These are phyloP conservation scores for Fusarium incarnatum DNA, from an alignment of 2,329 filamentous ascomycete genomes.

Conservation along the genomic window DNA sequence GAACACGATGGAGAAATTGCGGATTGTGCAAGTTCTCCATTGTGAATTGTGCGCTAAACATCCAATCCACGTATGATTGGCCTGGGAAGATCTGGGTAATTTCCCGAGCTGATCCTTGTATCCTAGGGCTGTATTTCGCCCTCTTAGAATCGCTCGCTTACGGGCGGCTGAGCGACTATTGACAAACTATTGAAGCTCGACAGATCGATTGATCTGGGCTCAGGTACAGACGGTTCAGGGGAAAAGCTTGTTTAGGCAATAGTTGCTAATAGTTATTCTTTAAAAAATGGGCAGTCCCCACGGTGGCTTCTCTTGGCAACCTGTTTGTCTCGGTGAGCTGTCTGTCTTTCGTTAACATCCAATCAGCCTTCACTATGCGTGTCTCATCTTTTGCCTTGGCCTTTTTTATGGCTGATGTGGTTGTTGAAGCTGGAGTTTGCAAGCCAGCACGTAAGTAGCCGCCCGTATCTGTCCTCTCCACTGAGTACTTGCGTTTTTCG, in stretches of 20 bases:
- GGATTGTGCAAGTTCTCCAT: not conserved
- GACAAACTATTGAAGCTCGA: not conserved
- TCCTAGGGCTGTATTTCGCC: not conserved
- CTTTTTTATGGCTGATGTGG: not conserved
- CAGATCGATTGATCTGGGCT: not conserved
- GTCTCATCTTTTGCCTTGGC: not conserved
- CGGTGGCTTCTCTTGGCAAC: not conserved
- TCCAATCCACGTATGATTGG: not conserved
- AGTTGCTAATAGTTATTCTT: not conserved
- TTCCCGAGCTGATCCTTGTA: not conserved
- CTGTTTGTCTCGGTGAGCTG: not conserved
- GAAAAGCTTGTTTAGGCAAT: not conserved
- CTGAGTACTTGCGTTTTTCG: not conserved
- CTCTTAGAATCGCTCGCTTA: not conserved
- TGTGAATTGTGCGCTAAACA: not conserved
- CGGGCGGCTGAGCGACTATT: not conserved
- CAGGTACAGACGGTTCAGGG: not conserved
- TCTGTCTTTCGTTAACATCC: constrained; percentile 9
- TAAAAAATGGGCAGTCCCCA: not conserved
- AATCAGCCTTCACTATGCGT: not conserved
- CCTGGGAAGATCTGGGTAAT: not conserved
- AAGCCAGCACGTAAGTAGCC: not conserved
- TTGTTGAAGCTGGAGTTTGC: constrained; percentile 14
- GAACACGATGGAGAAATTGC: not conserved
- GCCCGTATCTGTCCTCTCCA: fast-evolving